Evolutionary conservation across 1,284 basidiomycete species (phyloP), one percentile per base, ranked within the genome.

Genomic region (Neonothopanus nambi): DNA sequence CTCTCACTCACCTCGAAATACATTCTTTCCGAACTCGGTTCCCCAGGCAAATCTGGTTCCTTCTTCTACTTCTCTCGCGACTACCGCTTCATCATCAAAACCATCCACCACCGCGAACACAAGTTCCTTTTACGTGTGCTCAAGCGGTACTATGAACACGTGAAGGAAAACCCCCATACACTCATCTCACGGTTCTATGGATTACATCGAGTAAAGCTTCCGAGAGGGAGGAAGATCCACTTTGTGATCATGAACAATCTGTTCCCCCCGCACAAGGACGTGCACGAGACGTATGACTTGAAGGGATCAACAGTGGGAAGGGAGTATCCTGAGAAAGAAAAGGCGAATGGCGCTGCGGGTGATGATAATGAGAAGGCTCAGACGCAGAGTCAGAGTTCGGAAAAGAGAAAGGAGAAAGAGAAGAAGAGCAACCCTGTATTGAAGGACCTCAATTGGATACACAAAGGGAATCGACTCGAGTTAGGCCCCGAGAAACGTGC

Each of bases 201-300:
- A 11, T 77, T 99, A 12, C 96, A 99, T 65, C 89, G 96, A 51
- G 96, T 99, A 61, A 98, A 99, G 74, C 82, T 99, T 3, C 96
- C 96, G 0, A 81, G 84, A 21, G 96, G 96, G 0, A 80, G 82
- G 49, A 99, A 99, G 76, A 98, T 99, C 53, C 96, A 99, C 70
- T 99, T 99, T 68, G 94, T 98, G 53, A 97, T 99, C 73, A 98
- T 99, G 95, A 99, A 99, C 79, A 99, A 99, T 69, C 81, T 99
- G 41, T 98, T 99, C 76, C 96, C 96, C 0, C 91, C 96, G 0
- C 96, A 98, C 73, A 87, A 93, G 61, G 97, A 99, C 69, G 83
- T 99, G 44, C 96, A 99, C 73, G 96, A 98, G 76, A 97, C 95
- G 30, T 99, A 92, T 68, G 96, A 99, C 69, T 78, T 99, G 59